Evolutionary conservation across 257 asterid genomes (phyloP), one percentile per base, ranked within the genome.

Genomic region (Rehmannia glutinosa): DNA sequence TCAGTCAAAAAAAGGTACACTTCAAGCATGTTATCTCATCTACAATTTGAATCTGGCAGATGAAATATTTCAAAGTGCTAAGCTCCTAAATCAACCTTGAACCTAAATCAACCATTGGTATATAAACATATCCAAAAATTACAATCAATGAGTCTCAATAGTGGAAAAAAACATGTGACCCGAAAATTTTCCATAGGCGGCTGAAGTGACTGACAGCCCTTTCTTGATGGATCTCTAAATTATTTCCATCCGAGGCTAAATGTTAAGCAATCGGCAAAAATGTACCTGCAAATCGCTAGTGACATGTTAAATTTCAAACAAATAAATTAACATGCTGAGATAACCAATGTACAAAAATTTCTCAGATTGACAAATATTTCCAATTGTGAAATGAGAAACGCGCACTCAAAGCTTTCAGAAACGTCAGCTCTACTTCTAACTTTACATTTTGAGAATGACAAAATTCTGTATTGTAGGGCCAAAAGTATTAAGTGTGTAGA

Each of bases 281-380:
- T 4, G 25, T 51, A 56, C 82, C 76, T 77, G 76, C 66, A 73
- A 64, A 50, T 9, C n/a, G 30, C 58, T 1, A 69, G 20, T 0
- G 3, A 35, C 19, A 8, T 46, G 32, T 27, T 38, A 71, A 39
- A 12, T 52, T 60, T 51, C 39, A 65, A 41, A 60, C 43, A 38
- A 20, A 8, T 10, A 36, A 55, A 42, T 67, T 15, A 38, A 24
- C 46, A 19, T 28, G 35, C 25, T 12, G 19, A 25, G n/a, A 53
- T 19, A 27, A 30, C 52, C 49, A 61, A 61, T 20, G 41, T 23
- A 68, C 25, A 39, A 47, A 5, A 47, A 21, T 9, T 28, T 46
- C 47, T 25, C 57, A 5, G 27, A 36, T 16, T 47, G 12, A 28
- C 9, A 3, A 15, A 2, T 21, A 3, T 15, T 21, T 39, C 50